These are phyloP conservation scores for Artemisia tridentata DNA, from an alignment of 129 eudicot species.

Conservation along the genomic window DNA sequence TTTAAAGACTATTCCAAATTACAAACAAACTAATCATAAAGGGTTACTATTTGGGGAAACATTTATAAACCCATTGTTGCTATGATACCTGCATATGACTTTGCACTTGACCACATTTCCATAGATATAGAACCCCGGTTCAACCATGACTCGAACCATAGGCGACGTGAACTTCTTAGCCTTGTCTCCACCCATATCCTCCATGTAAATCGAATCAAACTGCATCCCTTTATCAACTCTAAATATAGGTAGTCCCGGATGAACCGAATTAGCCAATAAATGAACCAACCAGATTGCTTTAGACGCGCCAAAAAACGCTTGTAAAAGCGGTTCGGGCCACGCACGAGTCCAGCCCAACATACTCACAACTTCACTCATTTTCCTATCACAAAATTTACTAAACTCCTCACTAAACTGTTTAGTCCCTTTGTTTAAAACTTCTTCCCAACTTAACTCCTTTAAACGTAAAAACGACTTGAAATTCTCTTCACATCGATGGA, in stretches of 20 bases:
- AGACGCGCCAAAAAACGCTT: conserved; percentile 80
- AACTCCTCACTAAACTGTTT: conserved; percentile 85
- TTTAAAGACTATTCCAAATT: conserved; percentile 9
- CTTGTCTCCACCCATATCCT: conserved; percentile 86
- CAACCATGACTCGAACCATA: conserved; percentile 79
- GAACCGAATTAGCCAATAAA: conserved; percentile 81
- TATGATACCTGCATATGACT: conserved; percentile 80
- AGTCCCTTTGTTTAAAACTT: conserved; percentile 82
- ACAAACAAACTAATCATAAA: conserved; percentile 24
- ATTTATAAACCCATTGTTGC: conserved; percentile 27
- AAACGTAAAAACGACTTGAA: conserved; percentile 47
- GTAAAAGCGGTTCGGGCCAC: conserved; percentile 90
- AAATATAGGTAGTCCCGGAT: conserved; percentile 73
- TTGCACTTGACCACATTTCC: conserved; percentile 97
- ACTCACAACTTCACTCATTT: conserved; percentile 91
- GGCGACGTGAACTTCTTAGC: conserved; percentile 53
- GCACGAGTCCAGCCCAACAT: conserved; percentile 92
- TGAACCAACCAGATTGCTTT: conserved; percentile 93
- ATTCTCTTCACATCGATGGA: conserved; percentile 65
- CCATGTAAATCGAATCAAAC: conserved; percentile 91
- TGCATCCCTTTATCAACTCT: conserved; percentile 68
- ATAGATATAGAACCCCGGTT: conserved; percentile 90
- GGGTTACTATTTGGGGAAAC: conserved; percentile 30
- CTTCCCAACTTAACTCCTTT: conserved; percentile 79
- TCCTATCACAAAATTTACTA: conserved; percentile 84